Base-by-base conservation (phyloP, 768 basidiomycete genomes). In the Grammothele lineata region DNA sequence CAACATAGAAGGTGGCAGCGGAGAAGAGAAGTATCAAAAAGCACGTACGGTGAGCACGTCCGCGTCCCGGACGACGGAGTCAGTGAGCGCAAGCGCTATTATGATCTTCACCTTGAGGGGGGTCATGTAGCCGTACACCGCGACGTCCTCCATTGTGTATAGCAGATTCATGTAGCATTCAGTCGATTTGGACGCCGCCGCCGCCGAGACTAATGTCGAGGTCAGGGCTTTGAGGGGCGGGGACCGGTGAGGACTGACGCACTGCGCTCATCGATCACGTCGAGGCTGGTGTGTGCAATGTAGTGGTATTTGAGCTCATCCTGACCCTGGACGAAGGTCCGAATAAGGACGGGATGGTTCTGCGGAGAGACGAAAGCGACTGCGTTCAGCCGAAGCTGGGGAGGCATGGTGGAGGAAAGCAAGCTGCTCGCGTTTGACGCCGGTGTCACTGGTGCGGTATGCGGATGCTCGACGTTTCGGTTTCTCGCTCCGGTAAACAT, bases 231-330 rank as follows among this genome's bases (percentile, higher is more conserved):
- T 33, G 17, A 23, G 21, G 17, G 36, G 37, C 56, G 48, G n/a
- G 35, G 9, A 14, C 7, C 27, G n/a, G 51, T 50, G 53, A 37
- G 42, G 43, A 38, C 40, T 48, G 48, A 63, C 82, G 68, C 58
- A 92, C 92, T 81, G 73, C 89, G 83, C 69, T 94, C 92, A 58
- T 95, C 92, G 57, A 95, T 81, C 46, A 92, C 85, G 66, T 95
- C 92, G 57, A 95, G 67, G 45, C 86, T 86, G 18, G 88, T 92
- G 65, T 95, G 92, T 0, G 92, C 90, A 46, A 92, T 82, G 55
- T 92, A 94, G 66, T 93, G 88, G 59, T 92, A 93, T 61, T 91
- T 91, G 54, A 92, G 73, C 45, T 77, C 75, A 51, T 79, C 74
- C 24, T 74, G 69, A 33, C 78, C 74, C 39, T 77, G 75, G 24